Percentiles rank a stretch among this genome's conserved stretches.
Evolutionary conservation across 768 basidiomycete genomes (phyloP).

Genomic region (Russula foetens): DNA sequence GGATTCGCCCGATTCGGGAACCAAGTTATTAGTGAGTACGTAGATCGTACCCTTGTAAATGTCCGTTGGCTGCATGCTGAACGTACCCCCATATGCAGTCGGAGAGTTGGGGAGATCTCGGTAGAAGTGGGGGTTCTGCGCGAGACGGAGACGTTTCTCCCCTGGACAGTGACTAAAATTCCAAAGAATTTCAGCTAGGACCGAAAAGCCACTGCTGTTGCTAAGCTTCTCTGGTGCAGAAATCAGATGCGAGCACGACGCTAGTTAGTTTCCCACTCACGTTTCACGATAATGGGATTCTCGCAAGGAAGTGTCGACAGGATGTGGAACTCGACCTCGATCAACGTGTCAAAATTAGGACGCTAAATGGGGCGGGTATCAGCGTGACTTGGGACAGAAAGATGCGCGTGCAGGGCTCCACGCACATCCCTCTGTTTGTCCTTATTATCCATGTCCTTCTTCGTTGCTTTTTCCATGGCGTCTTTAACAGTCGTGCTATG

Average conservation of each 20-base stretch:
- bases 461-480: background rate
- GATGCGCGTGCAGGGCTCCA: background rate
- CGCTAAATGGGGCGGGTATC: background rate
- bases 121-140: constrained; percentile 8
- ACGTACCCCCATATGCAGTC: background rate
- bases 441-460: background rate
- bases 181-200: background rate
- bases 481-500: background rate
- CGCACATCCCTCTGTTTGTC: background rate
- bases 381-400: background rate
- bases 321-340: background rate
- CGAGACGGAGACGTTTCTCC: background rate
- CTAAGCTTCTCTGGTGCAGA: background rate
- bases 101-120: background rate
- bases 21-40: background rate
- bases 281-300: background rate
- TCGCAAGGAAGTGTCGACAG: background rate
- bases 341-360: too few relatives aligned
- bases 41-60: background rate
- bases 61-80: background rate
- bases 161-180: background rate
- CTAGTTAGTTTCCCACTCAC: background rate
- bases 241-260: background rate
- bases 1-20: too few relatives aligned
- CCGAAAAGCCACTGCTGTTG: background rate